Evolutionary conservation across 108 stramenopile species (phyloP).

Genomic region (Licmophora abbreviata): DNA sequence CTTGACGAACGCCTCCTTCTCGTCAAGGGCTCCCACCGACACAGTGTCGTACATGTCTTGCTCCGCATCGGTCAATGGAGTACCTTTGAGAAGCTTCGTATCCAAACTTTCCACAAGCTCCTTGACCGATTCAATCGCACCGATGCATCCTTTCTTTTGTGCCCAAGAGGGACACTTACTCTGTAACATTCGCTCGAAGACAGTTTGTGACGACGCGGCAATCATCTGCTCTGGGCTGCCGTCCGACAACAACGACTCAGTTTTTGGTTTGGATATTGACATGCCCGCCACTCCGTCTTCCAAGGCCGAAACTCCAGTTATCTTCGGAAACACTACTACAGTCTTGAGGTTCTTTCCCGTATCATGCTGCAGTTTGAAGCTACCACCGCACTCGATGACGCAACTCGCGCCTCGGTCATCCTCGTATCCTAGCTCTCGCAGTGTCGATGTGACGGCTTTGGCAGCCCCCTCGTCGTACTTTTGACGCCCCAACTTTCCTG

Average conservation of each 20-base stretch:
- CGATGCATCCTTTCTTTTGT: slow-evolving; percentile 69
- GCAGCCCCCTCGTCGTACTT: slow-evolving; percentile 86
- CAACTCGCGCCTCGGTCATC: slow-evolving; percentile 88
- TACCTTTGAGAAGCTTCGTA: slow-evolving; percentile 68
- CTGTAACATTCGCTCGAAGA: slow-evolving; percentile 52
- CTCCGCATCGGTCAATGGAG: slow-evolving; percentile 63
- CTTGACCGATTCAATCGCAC: slow-evolving; percentile 43
- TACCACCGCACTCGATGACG: slow-evolving; percentile 72
- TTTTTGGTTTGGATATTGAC: neutral
- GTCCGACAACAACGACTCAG: slow-evolving; percentile 33
- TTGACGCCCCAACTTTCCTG: slow-evolving; percentile 76
- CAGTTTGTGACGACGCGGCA: slow-evolving; percentile 43
- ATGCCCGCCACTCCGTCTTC: slow-evolving; percentile 12
- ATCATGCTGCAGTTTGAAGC: slow-evolving; percentile 93
- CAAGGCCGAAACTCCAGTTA: slow-evolving; percentile 15
- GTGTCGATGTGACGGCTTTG: slow-evolving; percentile 63
- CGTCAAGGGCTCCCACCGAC: slow-evolving; percentile 40
- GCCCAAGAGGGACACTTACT: slow-evolving; percentile 71
- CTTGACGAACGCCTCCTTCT: slow-evolving; percentile 49
- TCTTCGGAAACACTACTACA: slow-evolving; percentile 85
- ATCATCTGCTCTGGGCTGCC: slow-evolving; percentile 69
- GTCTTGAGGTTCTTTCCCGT: slow-evolving; percentile 93
- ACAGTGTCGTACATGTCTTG: slow-evolving; percentile 77
- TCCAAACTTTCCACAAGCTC: slow-evolving; percentile 44
- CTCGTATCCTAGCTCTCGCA: slow-evolving; percentile 72